These are phyloP conservation scores for Penicillium nordicum DNA, from an alignment of 2,329 filamentous ascomycete genomes.

Conservation along the genomic window DNA sequence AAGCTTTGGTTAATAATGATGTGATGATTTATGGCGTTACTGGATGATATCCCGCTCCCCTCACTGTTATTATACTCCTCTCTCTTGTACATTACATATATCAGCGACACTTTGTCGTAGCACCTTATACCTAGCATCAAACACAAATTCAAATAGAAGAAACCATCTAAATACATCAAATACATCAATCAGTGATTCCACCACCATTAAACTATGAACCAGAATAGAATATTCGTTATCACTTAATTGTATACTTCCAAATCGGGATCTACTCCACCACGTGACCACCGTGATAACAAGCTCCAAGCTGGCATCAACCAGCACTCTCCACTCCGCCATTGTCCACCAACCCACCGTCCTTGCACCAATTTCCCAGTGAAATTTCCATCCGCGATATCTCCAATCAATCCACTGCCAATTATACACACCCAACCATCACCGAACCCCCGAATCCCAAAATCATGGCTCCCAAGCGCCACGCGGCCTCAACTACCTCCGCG, in stretches of 20 bases:
- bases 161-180: not conserved
- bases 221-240: not conserved
- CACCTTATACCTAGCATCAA: not conserved
- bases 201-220: not conserved
- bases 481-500: slow-evolving; percentile 30
- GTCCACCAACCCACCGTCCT: not conserved
- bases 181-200: not conserved
- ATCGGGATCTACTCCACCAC: slow-evolving; percentile 10
- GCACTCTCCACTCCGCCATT: slow-evolving; percentile 18
- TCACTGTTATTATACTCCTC: slow-evolving; percentile 14
- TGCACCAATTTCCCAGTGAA: not conserved
- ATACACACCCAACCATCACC: slow-evolving; percentile 28
- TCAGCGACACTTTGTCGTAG: not conserved
- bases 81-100: slow-evolving; percentile 1
- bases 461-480: slow-evolving; percentile 30
- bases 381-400: not conserved
- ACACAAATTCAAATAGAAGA: not conserved
- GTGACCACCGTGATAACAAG: slow-evolving; percentile 25
- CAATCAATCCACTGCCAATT: not conserved
- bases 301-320: slow-evolving; percentile 28
- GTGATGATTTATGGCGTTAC: slow-evolving; percentile 9
- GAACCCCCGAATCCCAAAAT: slow-evolving; percentile 17
- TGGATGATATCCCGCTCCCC: slow-evolving; percentile 9
- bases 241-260: slow-evolving; percentile 2
- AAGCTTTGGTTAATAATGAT: slow-evolving; percentile 4